These are phyloP conservation scores for Candida verbasci DNA, from an alignment of 805 yeast genomes.

Conservation along the genomic window DNA sequence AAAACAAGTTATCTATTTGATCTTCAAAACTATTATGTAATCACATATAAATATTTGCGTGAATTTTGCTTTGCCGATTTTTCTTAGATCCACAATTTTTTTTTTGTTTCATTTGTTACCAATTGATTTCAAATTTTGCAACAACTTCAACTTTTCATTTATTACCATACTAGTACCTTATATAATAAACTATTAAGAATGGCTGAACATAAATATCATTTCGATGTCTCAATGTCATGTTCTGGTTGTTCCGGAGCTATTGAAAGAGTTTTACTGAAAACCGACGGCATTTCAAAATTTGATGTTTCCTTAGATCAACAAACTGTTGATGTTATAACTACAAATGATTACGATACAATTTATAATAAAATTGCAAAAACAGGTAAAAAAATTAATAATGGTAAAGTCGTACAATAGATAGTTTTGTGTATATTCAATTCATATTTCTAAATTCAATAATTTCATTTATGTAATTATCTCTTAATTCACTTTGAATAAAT, in stretches of 20 bases:
- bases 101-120: neutral
- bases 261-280: constrained; percentile 62
- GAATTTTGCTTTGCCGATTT: constrained; percentile 1
- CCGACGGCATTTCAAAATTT: constrained; percentile 69
- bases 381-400: constrained; percentile 76
- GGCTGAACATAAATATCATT: constrained; percentile 60
- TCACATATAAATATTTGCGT: no score
- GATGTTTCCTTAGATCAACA: constrained; percentile 78
- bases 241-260: constrained; percentile 88
- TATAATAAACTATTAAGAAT: no score
- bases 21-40: no score
- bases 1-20: no score
- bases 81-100: constrained; percentile 1
- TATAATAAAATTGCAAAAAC: constrained; percentile 79
- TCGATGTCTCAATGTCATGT: constrained; percentile 81
- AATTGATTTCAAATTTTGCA: neutral
- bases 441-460: constrained; percentile 40
- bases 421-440: constrained; percentile 4
- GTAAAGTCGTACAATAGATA: constrained; percentile 47
- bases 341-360: constrained; percentile 68
- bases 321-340: constrained; percentile 72
- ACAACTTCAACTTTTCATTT: no score
- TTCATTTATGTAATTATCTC: constrained; percentile 42
- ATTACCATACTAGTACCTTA: no score
- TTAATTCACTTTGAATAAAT: constrained; percentile 43